phyloP scores from a whole-genome alignment of 2,329 filamentous ascomycete species.

The Phialemonium atrogriseum region DNA sequence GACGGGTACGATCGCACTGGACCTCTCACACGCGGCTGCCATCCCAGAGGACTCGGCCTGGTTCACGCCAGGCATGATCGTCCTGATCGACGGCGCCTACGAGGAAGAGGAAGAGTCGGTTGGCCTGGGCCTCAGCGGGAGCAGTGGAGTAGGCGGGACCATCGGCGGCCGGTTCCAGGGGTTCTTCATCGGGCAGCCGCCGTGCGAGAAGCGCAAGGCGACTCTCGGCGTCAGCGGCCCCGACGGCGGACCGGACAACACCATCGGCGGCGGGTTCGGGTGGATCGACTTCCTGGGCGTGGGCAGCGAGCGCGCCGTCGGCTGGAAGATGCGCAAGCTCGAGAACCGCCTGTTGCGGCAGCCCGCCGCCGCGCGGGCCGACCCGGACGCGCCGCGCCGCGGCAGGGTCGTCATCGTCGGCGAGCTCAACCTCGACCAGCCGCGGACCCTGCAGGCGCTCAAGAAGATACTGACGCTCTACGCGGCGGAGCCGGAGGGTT shows the following conservation, averaged over 20 bases:
- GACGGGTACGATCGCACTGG: slow-evolving; percentile 78
- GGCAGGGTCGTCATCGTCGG: slow-evolving; percentile 67
- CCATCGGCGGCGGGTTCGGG: slow-evolving; percentile 75
- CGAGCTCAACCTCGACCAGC: slow-evolving; percentile 79
- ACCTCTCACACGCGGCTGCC: slow-evolving; percentile 70
- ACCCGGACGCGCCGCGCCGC: slow-evolving; percentile 26
- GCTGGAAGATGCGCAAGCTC: slow-evolving; percentile 72
- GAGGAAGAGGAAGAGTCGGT: slow-evolving; percentile 77
- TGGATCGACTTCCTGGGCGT: slow-evolving; percentile 96
- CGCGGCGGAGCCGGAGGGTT: slow-evolving; percentile 51
- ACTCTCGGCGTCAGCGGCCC: slow-evolving; percentile 65
- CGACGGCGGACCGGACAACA: slow-evolving; percentile 49
- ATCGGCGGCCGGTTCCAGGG: slow-evolving; percentile 89
- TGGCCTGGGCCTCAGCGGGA: slow-evolving; percentile 64
- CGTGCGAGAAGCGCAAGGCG: slow-evolving; percentile 73
- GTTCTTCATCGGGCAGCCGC: slow-evolving; percentile 85
- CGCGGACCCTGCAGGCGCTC: slow-evolving; percentile 71
- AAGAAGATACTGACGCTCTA: slow-evolving; percentile 72
- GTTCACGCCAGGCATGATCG: slow-evolving; percentile 94
- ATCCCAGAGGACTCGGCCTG: slow-evolving; percentile 82
- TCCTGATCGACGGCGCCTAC: slow-evolving; percentile 91
- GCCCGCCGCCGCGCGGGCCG: slow-evolving; percentile 23
- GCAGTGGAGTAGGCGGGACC: slow-evolving; percentile 76
- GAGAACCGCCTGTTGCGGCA: slow-evolving; percentile 57
- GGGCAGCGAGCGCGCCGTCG: slow-evolving; percentile 79